Percentiles rank a stretch among this genome's conserved stretches.
Conservation (phyloP, 768 basidiomycete genomes). For the Lepiota subincarnata region DNA sequence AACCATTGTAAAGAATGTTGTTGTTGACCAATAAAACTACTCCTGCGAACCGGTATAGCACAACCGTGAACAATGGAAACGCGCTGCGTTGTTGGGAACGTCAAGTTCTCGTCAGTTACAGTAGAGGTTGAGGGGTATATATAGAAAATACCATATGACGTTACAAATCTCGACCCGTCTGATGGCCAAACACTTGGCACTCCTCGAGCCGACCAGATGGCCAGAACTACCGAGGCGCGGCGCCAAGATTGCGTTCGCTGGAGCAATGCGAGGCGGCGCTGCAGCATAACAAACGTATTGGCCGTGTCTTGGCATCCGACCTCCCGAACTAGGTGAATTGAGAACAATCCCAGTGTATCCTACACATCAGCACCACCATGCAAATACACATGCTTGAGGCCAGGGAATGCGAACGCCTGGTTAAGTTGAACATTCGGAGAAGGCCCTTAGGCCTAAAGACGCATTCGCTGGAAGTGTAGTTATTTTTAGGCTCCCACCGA, state of each 20-base stretch:
- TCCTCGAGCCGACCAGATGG: no score
- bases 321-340: no score
- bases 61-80: conserved; percentile 3
- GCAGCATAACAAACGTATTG: no score
- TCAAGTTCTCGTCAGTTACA: conserved; percentile 7
- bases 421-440: no score
- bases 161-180: not conserved
- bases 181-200: not conserved
- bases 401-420: no score
- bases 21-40: not conserved
- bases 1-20: conserved; percentile 8
- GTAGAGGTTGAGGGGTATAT: not conserved
- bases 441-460: not conserved
- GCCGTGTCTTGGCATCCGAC: no score
- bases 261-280: no score
- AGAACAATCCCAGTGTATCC: no score
- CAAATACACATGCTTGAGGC: no score
- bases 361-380: no score
- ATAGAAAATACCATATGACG: not conserved
- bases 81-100: conserved; percentile 10
- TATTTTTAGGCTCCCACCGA: not conserved
- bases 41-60: not conserved
- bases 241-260: not conserved
- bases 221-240: not conserved
- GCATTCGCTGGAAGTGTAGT: not conserved